Base-by-base conservation (phyloP, 345 rosid species). In the Nasturtium officinale region DNA sequence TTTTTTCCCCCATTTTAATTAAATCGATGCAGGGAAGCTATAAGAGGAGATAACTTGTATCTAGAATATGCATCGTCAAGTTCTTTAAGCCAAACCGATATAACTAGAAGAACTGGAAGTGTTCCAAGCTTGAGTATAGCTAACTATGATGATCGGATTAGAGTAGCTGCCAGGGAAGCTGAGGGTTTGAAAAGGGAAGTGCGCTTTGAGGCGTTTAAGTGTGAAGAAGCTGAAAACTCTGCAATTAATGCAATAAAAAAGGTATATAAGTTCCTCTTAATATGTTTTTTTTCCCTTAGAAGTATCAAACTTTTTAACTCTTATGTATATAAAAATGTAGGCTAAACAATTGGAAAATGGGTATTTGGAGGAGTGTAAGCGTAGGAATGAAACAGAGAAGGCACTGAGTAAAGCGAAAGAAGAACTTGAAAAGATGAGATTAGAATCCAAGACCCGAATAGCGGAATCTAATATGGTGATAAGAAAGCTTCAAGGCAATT, bases 141-240 rank as follows among this genome's bases (percentile, higher is more conserved):
- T 56, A 26, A 26, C 25, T 40, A 11, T 25, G 50, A 65, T 28
- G 82, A 83, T 76, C 88, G 64, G 69, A 82, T 84, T 78, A 71
- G 73, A 38, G 79, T 62, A 76, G 86, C 85, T 67, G 67, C 85
- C 78, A 48, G 23, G 65, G 89, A 82, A 71, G 94, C 88, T 67
- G 83, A 68, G 45, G 85, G 55, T 71, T 78, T 80, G 12, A 83
- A 78, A 67, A 73, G 51, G 71, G 86, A 78, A 71, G 93, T 87
- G 61, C 77, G 77, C 30, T 78, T 75, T 58, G 92, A 88, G 82
- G 84, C 82, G 53, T 43, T 65, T 42, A 79, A 81, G 78, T 86
- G 87, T 59, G 77, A 72, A 60, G 84, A 86, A 84, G 90, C 93
- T 57, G 93, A 90, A 79, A 84, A 70, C 42, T 78, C 75, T 67